A percentile compares a stretch with the other conserved stretches of the same genome.
Conservation (phyloP, 192 early-diverging fungal genomes). For the Backusella luteola region DNA sequence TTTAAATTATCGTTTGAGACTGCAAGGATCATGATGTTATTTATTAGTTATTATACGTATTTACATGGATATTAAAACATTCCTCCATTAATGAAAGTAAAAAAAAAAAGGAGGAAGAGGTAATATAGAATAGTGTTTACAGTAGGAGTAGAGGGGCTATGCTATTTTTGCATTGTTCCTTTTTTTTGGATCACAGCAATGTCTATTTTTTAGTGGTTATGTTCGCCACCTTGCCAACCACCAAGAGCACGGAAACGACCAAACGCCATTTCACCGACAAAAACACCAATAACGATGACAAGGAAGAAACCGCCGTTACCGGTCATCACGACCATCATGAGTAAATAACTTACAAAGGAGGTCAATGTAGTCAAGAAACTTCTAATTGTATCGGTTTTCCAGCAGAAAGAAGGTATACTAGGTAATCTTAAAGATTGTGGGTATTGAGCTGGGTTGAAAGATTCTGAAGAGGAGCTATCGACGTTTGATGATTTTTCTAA, state of each 20-base stretch:
- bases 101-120: neutral
- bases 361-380: slow-evolving; percentile 39
- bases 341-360: slow-evolving; percentile 42
- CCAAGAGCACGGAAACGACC: slow-evolving; percentile 36
- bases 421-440: slow-evolving; percentile 26
- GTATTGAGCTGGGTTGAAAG: neutral
- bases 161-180: neutral
- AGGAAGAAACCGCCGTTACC: slow-evolving; percentile 50
- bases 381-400: slow-evolving; percentile 43
- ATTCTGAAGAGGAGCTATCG: neutral
- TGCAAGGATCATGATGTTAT: neutral
- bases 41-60: neutral
- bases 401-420: slow-evolving; percentile 41
- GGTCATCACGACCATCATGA: slow-evolving; percentile 57
- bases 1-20: neutral
- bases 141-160: neutral
- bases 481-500: slow-evolving; percentile 12
- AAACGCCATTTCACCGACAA: slow-evolving; percentile 53
- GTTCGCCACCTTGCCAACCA: slow-evolving; percentile 16
- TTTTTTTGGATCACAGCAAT: too few relatives aligned
- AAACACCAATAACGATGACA: slow-evolving; percentile 43
- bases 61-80: slow-evolving; percentile 3
- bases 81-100: neutral
- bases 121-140: neutral
- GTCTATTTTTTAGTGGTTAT: slow-evolving; percentile 12